Base-by-base conservation (phyloP, 2,329 filamentous ascomycete genomes). In the Colletotrichum sansevieriae region DNA sequence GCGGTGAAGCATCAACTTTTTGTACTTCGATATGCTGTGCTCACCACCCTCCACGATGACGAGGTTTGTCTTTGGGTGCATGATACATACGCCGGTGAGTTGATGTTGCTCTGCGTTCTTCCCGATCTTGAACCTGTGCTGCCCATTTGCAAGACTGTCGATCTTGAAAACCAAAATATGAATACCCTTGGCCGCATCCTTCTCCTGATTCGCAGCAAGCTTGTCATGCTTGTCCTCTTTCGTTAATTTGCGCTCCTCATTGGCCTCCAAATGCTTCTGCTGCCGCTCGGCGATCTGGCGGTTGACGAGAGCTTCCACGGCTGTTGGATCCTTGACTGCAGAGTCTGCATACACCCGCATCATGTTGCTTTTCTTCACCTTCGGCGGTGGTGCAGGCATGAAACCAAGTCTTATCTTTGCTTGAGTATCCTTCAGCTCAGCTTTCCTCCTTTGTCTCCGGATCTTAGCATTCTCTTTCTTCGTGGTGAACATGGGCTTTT, bases 361-460 rank as follows among this genome's bases (percentile, higher is more conserved):
- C 77, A 99, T 88, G 79, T 99, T 99, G 66, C 92, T 93, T 80
- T 97, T 97, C 82, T 98, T 98, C 73, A 99, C 94, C 81, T 98
- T 99, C 11, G 96, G 95, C 29, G 95, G 92, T 33, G 95, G 94
- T 20, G 95, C 93, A 3, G 95, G 94, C 69, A 95, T 91, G 13
- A 99, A 86, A 20, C 96, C 96, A 11, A 99, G 84, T 67, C 95
- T 88, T 71, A 98, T 96, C 83, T 99, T 98, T 43, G 95, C 95
- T 80, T 99, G 96, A 76, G 95, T 91, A 80, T 99, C 97, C 79
- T 98, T 98, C 71, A 97, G 84, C 71, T 98, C 94, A 46, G 93
- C 95, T 88, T 95, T 95, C 72, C 97, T 90, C 63, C 94, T 90
- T 44, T 98, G 94, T 43, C 96, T 88, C 60, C 96, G 92, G 65